A percentile compares a stretch with the other conserved stretches of the same genome.
These are phyloP conservation scores for Penicillium nordicum DNA, from an alignment of 2,329 filamentous ascomycete genomes.

Conservation along the genomic window DNA sequence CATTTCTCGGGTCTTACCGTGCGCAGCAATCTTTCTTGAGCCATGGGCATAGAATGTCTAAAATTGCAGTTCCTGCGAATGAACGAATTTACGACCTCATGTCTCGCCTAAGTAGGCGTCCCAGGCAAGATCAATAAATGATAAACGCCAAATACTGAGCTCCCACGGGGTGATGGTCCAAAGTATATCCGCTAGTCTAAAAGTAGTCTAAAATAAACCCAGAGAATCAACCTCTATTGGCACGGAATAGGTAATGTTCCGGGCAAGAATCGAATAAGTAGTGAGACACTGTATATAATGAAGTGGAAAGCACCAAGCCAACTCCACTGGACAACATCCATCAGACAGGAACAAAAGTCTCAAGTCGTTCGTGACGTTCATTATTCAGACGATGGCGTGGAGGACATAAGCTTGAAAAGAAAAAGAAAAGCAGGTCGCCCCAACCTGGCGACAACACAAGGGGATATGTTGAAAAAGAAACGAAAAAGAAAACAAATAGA, in stretches of 20 bases:
- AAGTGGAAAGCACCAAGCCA: constrained; percentile 7
- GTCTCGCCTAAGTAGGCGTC: background rate
- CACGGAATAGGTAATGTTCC: background rate
- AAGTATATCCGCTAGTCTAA: background rate
- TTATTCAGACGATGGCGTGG: constrained; percentile 20
- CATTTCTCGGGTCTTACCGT: background rate
- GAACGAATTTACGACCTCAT: constrained; percentile 7
- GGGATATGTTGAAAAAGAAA: constrained; percentile 12
- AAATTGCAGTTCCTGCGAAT: constrained; percentile 3
- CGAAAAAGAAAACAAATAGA: constrained; percentile 1
- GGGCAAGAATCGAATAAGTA: constrained; percentile 7
- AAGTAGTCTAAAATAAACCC: background rate
- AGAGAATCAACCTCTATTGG: constrained; percentile 8
- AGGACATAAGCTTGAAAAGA: constrained; percentile 17
- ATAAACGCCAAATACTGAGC: too few relatives aligned
- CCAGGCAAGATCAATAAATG: background rate
- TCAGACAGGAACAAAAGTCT: constrained; percentile 5
- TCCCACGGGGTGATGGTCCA: background rate
- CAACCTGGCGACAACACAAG: constrained; percentile 6
- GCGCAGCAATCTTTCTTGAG: background rate
- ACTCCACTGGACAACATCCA: constrained; percentile 8
- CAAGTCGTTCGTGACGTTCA: constrained; percentile 21
- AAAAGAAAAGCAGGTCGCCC: constrained; percentile 2
- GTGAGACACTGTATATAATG: constrained; percentile 18
- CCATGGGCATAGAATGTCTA: constrained; percentile 4